These are phyloP conservation scores for Dryas octopetala DNA, from an alignment of 306 rosid genomes.

Conservation along the genomic window DNA sequence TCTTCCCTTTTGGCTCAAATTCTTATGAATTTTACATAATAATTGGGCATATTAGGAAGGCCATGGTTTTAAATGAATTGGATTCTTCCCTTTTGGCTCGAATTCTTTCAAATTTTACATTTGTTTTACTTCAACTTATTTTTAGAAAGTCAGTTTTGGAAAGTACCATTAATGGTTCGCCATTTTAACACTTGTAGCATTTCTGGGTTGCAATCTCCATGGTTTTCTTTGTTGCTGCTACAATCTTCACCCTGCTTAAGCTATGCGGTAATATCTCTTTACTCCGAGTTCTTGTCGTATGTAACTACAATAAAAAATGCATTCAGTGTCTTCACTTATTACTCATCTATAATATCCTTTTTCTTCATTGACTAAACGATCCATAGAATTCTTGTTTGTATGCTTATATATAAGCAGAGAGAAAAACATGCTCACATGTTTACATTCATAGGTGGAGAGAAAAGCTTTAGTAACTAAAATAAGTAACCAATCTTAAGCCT, in stretches of 20 bases:
- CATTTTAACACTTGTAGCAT: constrained; percentile 58
- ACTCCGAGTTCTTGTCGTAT: constrained; percentile 1
- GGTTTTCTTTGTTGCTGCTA: constrained; percentile 96
- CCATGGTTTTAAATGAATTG: too few relatives aligned
- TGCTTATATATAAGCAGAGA: neutral
- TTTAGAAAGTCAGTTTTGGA: neutral
- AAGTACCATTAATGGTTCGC: constrained; percentile 24
- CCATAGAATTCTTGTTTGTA: neutral
- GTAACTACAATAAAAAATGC: neutral
- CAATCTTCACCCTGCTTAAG: constrained; percentile 86
- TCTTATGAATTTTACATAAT: constrained; percentile 11
- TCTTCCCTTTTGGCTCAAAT: neutral
- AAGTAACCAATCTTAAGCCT: too few relatives aligned
- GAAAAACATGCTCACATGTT: neutral
- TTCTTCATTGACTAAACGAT: constrained; percentile 9
- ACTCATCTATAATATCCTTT: neutral
- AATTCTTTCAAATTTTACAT: constrained; percentile 12
- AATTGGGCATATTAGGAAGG: neutral
- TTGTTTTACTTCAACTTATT: neutral
- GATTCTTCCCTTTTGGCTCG: neutral
- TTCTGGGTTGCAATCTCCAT: constrained; percentile 98
- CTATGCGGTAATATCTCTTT: constrained; percentile 58
- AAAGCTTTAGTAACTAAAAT: too few relatives aligned
- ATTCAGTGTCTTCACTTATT: neutral
- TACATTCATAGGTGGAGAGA: too few relatives aligned